Evolutionary conservation across 2,329 filamentous ascomycete species (phyloP).

Genomic region (Xylariaceae sp.): DNA sequence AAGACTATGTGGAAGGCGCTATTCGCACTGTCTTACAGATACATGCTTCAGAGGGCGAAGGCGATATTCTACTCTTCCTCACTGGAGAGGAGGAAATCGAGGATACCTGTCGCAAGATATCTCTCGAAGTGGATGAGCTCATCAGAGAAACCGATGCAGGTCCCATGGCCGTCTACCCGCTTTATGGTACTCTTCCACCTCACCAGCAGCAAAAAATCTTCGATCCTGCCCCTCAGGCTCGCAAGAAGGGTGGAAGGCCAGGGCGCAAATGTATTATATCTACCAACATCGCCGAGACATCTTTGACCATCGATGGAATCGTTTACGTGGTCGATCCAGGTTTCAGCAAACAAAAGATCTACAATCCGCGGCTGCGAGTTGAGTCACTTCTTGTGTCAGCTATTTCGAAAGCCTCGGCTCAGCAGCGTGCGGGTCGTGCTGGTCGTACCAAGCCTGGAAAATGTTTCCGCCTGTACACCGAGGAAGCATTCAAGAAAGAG

Average conservation of each 20-base stretch:
- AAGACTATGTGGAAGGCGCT: slow-evolving; percentile 94
- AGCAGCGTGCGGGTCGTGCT: slow-evolving; percentile 96
- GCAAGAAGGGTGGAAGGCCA: slow-evolving; percentile 71
- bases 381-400: slow-evolving; percentile 96
- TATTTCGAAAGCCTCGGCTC: slow-evolving; percentile 95
- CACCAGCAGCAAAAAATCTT: slow-evolving; percentile 95
- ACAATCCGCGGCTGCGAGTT: slow-evolving; percentile 93
- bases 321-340: slow-evolving; percentile 99
- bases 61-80: slow-evolving; percentile 89
- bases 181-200: slow-evolving; percentile 91
- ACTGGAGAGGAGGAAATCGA: slow-evolving; percentile 99
- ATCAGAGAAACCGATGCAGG: slow-evolving; percentile 86
- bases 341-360: slow-evolving; percentile 99
- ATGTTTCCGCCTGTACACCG: slow-evolving; percentile 95
- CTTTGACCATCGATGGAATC: slow-evolving; percentile 95
- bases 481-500: slow-evolving; percentile 94
- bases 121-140: slow-evolving; percentile 86
- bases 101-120: slow-evolving; percentile 89
- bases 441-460: slow-evolving; percentile 98
- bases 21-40: slow-evolving; percentile 95
- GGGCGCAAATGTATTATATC: slow-evolving; percentile 93
- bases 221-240: slow-evolving; percentile 73
- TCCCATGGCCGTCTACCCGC: slow-evolving; percentile 82
- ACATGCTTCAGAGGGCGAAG: slow-evolving; percentile 85
- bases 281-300: slow-evolving; percentile 97